phyloP scores from a whole-genome alignment of 1,284 basidiomycete species.

The Meripilus lineatus region DNA sequence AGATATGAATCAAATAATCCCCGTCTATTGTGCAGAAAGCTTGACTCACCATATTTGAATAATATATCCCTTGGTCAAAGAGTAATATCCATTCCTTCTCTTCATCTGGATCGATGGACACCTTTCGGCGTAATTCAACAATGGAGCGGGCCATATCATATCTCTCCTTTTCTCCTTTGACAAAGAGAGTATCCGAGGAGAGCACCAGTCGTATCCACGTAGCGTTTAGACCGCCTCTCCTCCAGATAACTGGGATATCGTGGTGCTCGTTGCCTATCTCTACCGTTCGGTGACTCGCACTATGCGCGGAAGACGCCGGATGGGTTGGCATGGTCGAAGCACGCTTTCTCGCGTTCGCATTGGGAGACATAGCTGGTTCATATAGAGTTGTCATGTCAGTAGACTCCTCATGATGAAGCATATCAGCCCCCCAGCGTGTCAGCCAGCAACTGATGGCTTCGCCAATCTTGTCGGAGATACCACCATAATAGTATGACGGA shows the following conservation, averaged over 20 bases:
- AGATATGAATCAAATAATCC: slow-evolving; percentile 11
- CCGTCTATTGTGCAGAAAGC: background rate
- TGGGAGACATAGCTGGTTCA: background rate
- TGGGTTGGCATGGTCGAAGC: slow-evolving; percentile 16
- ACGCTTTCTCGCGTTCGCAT: slow-evolving; percentile 11
- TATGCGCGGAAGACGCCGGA: slow-evolving; percentile 1
- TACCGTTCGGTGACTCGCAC: background rate
- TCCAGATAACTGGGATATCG: slow-evolving; percentile 54
- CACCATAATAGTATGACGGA: slow-evolving; percentile 72
- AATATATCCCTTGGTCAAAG: slow-evolving; percentile 82
- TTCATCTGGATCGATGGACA: slow-evolving; percentile 47
- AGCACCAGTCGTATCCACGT: slow-evolving; percentile 73
- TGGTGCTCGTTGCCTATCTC: too few relatives aligned
- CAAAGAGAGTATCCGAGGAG: slow-evolving; percentile 78
- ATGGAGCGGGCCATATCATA: slow-evolving; percentile 77
- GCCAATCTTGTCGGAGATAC: slow-evolving; percentile 84
- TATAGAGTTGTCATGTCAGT: background rate
- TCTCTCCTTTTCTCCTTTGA: slow-evolving; percentile 73
- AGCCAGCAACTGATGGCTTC: slow-evolving; percentile 90
- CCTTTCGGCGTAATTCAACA: slow-evolving; percentile 64
- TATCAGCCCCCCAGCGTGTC: slow-evolving; percentile 78
- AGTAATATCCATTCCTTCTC: slow-evolving; percentile 66
- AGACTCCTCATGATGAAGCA: slow-evolving; percentile 63
- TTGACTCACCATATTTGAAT: slow-evolving; percentile 76
- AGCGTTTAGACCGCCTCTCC: slow-evolving; percentile 64